Evolutionary conservation across 139 green algal genomes (phyloP), one percentile per base, ranked within the genome.

Genomic region (Chara braunii): DNA sequence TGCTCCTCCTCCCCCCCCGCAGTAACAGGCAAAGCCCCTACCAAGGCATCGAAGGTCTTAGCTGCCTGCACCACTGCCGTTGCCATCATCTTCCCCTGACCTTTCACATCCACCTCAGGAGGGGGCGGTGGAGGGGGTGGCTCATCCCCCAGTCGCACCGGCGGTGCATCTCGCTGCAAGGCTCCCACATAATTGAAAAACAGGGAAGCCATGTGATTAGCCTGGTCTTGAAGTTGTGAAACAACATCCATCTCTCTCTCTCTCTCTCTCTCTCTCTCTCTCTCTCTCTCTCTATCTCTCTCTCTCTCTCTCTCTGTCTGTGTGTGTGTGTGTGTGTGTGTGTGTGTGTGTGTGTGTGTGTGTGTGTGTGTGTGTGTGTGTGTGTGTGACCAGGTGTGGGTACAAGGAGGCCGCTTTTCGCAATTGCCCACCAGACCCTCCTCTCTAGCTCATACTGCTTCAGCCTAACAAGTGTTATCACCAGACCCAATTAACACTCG

Each of bases 171-270:
- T 7, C 65, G 29, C 45, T 75, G 65, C 7, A 75, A 62, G 3
- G 42, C 61, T 14, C 65, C 65, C 3, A 73, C 26, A 12, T 69
- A 26, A 33, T 75, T 75, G 65, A 75, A 78, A 7, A 76, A 30
- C 43, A 75, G 65, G 26, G 37, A 45, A 2, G 60, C 58, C 11
- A 75, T 60, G 65, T 75, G 65, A 43, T 75, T 77, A 18, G 53
- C 33, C 14, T 75, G 60, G 22, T 75, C 65, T 30, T 75, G 65
- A 9, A 75, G 63, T 29, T 75, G 65, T 29, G 37, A 50, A 23
- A 75, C 65, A 32, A 61, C 36, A 43, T 75, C 65, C 63, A 72
- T 72, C n/a, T n/a, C n/a, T n/a, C n/a, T n/a, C n/a, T n/a, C n/a
- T n/a, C n/a, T n/a, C n/a, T n/a, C n/a, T n/a, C n/a, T n/a, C n/a